Conservation (phyloP, 768 basidiomycete genomes). For the Lepiota subincarnata region DNA sequence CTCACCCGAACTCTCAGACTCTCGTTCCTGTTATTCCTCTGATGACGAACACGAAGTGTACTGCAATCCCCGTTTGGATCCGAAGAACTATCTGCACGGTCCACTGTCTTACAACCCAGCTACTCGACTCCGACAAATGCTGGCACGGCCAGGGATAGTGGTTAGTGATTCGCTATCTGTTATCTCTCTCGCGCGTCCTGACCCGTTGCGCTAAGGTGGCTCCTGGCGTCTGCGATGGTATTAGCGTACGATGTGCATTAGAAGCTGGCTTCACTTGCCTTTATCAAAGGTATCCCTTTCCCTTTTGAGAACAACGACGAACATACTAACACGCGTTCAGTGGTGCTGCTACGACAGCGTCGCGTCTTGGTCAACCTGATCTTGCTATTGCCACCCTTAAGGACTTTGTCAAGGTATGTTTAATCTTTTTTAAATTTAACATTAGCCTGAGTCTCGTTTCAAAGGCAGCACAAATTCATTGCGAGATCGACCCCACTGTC, state of each 20-base stretch:
- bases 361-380: slow-evolving; percentile 74
- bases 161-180: slow-evolving; percentile 36
- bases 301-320: neutral
- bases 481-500: slow-evolving; percentile 54
- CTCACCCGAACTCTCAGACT: neutral
- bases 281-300: slow-evolving; percentile 57
- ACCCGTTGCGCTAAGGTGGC: slow-evolving; percentile 42
- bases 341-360: slow-evolving; percentile 78
- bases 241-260: slow-evolving; percentile 74
- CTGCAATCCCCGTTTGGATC: slow-evolving; percentile 66
- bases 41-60: slow-evolving; percentile 28
- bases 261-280: slow-evolving; percentile 77
- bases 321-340: slow-evolving; percentile 24
- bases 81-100: slow-evolving; percentile 64
- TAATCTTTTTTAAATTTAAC: neutral
- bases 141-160: slow-evolving; percentile 70
- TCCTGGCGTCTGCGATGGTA: slow-evolving; percentile 78
- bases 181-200: neutral
- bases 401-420: slow-evolving; percentile 60
- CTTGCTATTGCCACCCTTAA: slow-evolving; percentile 75
- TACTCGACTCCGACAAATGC: slow-evolving; percentile 67
- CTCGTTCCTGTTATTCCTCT: slow-evolving; percentile 3
- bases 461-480: slow-evolving; percentile 67
- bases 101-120: slow-evolving; percentile 65
- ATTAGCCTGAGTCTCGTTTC: neutral